Evolutionary conservation across 202 grass and related monocot genomes (phyloP), one percentile per base, ranked within the genome.

Genomic region (Schoenoplectus tabernaemontani): DNA sequence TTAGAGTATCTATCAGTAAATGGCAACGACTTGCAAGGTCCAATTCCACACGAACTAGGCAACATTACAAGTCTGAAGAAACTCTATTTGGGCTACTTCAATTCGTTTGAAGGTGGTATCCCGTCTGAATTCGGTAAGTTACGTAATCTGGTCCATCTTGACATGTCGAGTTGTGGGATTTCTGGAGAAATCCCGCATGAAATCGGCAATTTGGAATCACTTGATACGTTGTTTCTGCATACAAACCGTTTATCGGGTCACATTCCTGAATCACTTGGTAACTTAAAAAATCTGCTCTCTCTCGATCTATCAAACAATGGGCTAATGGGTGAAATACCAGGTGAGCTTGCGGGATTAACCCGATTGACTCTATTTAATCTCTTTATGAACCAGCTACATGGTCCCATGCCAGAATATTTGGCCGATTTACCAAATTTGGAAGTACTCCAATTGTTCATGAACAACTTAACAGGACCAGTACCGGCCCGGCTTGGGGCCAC

Each of bases 271-370:
- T 84, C 86, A 81, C 86, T 99, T 34, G 92, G 92, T 56, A 89
- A 91, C 16, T 87, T 99, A 48, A 93, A 81, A 9, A 66, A 77
- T 38, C 87, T 99, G 38, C 44, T 63, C 1, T 53, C 62, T 22
- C 92, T 99, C 22, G 96, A 99, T 89, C 82, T 99, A 50, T 99
- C 96, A 72, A 96, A 99, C 96, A 99, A 99, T n/a, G 90, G 59
- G 64, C 85, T 99, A 73, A 84, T 88, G 0, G 92, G 96, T 17
- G 90, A 96, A 76, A 75, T 99, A 50, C 96, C 96, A 0, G 4
- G n/a, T 20, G 60, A 89, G 17, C 83, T 99, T 0, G 81, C 83
- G 1, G 81, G 85, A 0, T 87, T 99, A 32, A 16, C 76, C 41
- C 57, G 47, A 7, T 85, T 99, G 48, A 73, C 22, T 6, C 85